Conservation (phyloP, 148 eudicot species). For the Rhododendron molle region DNA sequence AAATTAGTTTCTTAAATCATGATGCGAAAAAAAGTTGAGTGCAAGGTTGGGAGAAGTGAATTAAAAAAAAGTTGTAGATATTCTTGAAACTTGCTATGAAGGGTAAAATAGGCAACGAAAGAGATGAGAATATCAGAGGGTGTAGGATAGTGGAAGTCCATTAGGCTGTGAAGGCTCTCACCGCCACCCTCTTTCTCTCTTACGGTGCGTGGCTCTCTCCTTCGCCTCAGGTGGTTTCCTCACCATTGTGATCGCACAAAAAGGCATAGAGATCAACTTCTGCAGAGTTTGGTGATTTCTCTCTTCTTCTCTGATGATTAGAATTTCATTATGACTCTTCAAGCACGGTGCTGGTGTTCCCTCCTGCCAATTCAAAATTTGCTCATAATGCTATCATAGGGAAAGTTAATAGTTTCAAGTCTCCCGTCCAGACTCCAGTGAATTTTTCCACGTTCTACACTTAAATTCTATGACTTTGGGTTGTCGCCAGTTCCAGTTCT, state of each 20-base stretch:
- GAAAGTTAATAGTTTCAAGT: not conserved
- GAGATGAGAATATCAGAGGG: not conserved
- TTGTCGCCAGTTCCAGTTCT: not conserved
- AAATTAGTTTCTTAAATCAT: not conserved
- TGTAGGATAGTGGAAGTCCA: not conserved
- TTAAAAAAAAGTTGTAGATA: not conserved
- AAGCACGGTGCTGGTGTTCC: not conserved
- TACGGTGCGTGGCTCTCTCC: not conserved
- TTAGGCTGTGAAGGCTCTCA: not conserved
- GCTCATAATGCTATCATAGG: not conserved
- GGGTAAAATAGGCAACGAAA: not conserved
- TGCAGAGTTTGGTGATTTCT: not conserved
- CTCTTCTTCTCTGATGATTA: not conserved
- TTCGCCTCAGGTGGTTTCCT: not conserved
- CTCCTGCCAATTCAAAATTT: not conserved
- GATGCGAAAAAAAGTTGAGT: not conserved
- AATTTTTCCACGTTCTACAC: not conserved
- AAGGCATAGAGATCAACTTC: not conserved
- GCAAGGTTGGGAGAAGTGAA: not conserved
- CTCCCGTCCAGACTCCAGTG: not conserved
- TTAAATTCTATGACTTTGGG: not conserved
- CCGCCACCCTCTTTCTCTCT: not conserved
- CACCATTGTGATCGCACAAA: not conserved
- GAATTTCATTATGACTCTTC: not conserved
- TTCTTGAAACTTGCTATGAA: not conserved